Conservation (phyloP, 805 yeast species). For the Metschnikowia continentalis region DNA sequence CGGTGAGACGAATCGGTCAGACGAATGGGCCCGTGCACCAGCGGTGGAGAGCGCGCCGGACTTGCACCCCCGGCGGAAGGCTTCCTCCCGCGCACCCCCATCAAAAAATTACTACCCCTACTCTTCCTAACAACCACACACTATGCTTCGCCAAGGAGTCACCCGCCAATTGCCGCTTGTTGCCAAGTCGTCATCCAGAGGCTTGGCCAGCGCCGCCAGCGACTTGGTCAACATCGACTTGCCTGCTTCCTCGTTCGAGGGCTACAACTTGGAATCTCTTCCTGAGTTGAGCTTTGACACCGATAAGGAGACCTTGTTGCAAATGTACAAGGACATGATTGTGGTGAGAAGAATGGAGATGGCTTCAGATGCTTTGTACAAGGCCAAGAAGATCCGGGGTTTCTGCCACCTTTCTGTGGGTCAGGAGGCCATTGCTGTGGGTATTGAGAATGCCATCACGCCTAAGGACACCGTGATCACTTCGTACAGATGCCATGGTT, state of each 20-base stretch:
- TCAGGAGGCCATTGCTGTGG: conserved; percentile 98
- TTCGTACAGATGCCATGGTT: conserved; percentile 98
- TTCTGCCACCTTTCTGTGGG: conserved; percentile 98
- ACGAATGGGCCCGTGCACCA: neutral
- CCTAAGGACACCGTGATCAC: conserved; percentile 86
- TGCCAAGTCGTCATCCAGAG: conserved; percentile 26
- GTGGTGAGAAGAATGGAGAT: conserved; percentile 95
- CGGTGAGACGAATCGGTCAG: too few relatives aligned
- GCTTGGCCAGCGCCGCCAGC: conserved; percentile 32
- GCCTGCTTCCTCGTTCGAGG: conserved; percentile 80
- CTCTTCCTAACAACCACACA: conserved; percentile 1
- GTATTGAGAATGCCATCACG: conserved; percentile 92
- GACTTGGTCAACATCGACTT: conserved; percentile 52
- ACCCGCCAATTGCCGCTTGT: conserved; percentile 17
- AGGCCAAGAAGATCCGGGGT: conserved; percentile 97
- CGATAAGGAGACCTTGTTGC: conserved; percentile 71
- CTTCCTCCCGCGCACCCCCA: conserved; percentile 19
- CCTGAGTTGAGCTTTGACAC: conserved; percentile 76
- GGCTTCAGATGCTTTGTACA: conserved; percentile 97
- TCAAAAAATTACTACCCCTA: neutral
- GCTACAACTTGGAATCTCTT: conserved; percentile 63
- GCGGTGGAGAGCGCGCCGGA: conserved; percentile 5
- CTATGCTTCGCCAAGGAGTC: conserved; percentile 18
- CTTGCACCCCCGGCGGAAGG: conserved; percentile 22
- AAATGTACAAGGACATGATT: conserved; percentile 96